These are phyloP conservation scores for Biscogniauxia mediterranea DNA, from an alignment of 2,329 filamentous ascomycete species.

Conservation along the genomic window DNA sequence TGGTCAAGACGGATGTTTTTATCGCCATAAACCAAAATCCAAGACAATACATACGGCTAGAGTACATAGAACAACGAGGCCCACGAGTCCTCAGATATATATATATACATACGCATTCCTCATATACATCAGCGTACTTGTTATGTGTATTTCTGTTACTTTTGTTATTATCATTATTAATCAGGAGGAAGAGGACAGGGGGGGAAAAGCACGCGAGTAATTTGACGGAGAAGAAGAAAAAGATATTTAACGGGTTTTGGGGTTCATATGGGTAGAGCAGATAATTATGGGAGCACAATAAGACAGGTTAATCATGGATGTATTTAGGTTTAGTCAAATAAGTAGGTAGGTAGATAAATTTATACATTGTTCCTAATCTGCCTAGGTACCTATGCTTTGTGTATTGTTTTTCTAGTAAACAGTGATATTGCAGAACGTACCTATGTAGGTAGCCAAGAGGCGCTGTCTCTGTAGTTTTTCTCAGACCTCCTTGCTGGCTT, in stretches of 20 bases:
- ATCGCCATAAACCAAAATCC: not conserved
- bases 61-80: not conserved
- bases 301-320: not conserved
- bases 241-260: not conserved
- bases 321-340: not conserved
- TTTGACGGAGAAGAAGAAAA: not conserved
- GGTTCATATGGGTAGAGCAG: not conserved
- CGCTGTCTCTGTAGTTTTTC: not conserved
- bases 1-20: not conserved
- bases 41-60: not conserved
- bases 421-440: not conserved
- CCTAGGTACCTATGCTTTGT: not conserved
- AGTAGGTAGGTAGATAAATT: not conserved
- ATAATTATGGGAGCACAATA: not conserved
- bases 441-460: not conserved
- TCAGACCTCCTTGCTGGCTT: not conserved
- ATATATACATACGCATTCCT: not conserved
- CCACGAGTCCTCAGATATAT: not conserved
- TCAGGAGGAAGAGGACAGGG: not conserved
- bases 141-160: not conserved
- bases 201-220: not conserved
- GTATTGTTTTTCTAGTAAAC: not conserved
- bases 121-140: conserved; percentile 3
- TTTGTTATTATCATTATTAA: not conserved
- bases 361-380: not conserved